Percentiles rank a stretch among this genome's conserved stretches.
These are phyloP conservation scores for Aegilops tauschii DNA, from an alignment of 176 grass and related monocot genomes.

Conservation along the genomic window DNA sequence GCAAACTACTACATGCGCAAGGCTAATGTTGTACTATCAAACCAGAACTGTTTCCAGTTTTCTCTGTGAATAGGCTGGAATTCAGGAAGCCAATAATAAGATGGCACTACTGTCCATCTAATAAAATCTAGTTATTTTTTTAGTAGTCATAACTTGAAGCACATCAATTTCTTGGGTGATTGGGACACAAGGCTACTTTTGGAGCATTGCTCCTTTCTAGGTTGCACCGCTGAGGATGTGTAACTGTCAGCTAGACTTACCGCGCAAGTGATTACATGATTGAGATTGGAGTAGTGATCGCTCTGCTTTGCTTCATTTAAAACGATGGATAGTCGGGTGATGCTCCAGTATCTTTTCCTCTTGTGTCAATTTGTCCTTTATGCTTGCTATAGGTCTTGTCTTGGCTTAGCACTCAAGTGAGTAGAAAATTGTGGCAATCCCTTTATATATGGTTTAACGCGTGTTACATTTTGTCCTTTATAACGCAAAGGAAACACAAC, in stretches of 20 bases:
- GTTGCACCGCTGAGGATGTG: conserved; percentile 3
- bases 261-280: conserved; percentile 31
- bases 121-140: not conserved
- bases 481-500: not conserved
- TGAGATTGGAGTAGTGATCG: not conserved
- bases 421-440: not conserved
- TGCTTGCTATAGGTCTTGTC: not conserved
- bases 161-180: not conserved
- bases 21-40: conserved; percentile 16
- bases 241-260: conserved; percentile 16
- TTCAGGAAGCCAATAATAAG: conserved; percentile 19
- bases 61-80: conserved; percentile 44
- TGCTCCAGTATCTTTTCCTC: not conserved
- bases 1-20: not conserved
- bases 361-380: conserved; percentile 24
- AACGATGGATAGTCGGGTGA: not conserved
- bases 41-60: conserved; percentile 7
- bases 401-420: conserved; percentile 30
- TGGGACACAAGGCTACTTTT: not conserved
- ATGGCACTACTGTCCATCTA: not conserved
- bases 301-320: not conserved
- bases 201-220: not conserved
- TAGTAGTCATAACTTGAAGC: not conserved
- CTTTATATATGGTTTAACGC: not conserved
- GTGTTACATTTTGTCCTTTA: not conserved